Percentiles rank a stretch among this genome's conserved stretches.
These are phyloP conservation scores for Fusarium acutatum DNA, from an alignment of 2,329 filamentous ascomycete genomes.

Conservation along the genomic window DNA sequence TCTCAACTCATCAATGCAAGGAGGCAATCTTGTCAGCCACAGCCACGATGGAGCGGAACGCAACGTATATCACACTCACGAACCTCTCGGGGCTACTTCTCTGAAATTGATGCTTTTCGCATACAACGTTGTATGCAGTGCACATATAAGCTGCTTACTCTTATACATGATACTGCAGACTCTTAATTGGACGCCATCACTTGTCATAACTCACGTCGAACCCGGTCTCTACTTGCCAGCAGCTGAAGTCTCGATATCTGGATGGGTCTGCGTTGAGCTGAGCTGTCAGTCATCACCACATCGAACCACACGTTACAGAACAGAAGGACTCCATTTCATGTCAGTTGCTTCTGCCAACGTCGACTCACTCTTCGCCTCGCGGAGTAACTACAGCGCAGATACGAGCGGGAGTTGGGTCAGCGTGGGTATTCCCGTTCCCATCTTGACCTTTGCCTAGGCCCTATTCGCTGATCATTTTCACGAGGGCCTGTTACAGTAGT, in stretches of 20 bases:
- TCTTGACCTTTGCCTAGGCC: not conserved
- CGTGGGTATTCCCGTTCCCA: conserved; percentile 5
- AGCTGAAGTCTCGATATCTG: conserved; percentile 4
- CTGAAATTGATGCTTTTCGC: not conserved
- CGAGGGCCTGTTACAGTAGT: conserved; percentile 10
- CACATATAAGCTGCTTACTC: not conserved
- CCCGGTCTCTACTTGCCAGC: not conserved
- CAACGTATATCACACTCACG: not conserved
- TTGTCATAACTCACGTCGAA: conserved; percentile 1
- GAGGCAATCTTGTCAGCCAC: conserved; percentile 29
- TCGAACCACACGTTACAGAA: conserved; percentile 2
- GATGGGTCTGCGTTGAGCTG: not conserved
- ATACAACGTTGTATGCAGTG: conserved; percentile 28
- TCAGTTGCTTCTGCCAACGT: not conserved
- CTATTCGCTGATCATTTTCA: conserved; percentile 26
- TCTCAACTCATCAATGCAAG: conserved; percentile 15
- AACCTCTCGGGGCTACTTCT: not conserved
- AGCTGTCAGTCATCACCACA: not conserved
- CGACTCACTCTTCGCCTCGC: not conserved
- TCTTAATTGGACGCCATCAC: not conserved
- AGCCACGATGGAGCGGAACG: conserved; percentile 26
- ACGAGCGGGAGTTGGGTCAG: conserved; percentile 12
- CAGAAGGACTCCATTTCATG: not conserved
- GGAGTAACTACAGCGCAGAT: conserved; percentile 15
- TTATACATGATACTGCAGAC: not conserved